Evolutionary conservation across 257 asterid genomes (phyloP), one percentile per base, ranked within the genome.

Genomic region (Cinchona pubescens): DNA sequence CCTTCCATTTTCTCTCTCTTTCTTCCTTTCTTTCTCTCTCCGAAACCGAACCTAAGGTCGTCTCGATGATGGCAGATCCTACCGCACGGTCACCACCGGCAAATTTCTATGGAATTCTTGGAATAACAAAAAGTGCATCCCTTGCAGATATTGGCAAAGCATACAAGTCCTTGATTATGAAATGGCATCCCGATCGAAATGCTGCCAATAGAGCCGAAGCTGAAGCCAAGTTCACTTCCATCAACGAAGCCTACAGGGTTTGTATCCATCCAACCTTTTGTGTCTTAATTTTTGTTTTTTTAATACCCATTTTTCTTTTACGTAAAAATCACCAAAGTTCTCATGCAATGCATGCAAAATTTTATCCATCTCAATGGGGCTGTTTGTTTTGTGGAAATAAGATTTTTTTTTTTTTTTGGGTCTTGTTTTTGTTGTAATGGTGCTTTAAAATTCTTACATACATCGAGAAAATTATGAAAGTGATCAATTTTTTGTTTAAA

Each of bases 241-340:
- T 92, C 77, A 82, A 88, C 62, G 97, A 92, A 81, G 99, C 99
- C 75, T 92, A 91, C 78, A 86, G 86, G 93, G 98, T 94, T 82
- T 27, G 79, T 58, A 29, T 19, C 6, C 23, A 5, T 49, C 21
- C 18, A 45, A 38, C 25, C 35, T 23, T n/a, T 23, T 45, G n/a
- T n/a, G n/a, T 19, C 9, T 51, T 49, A 19, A 15, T 49, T 18
- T 25, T 2, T 49, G 5, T 55, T 55, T 23, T 18, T 21, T 0
- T 23, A 1, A 4, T 8, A n/a, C 21, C 64, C 13, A 16, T 21
- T 18, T 46, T 1, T 37, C 8, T 16, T 1, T 43, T 3, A 38
- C 32, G 71, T 67, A 2, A 42, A 25, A 10, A 10, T 67, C 49
- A 12, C 13, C 8, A 10, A 19, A 8, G 4, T 7, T 3, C 37